A percentile compares a stretch with the other conserved stretches of the same genome.
These are phyloP conservation scores for Oryza meridionalis DNA, from an alignment of 176 grass and related monocot species.

Conservation along the genomic window DNA sequence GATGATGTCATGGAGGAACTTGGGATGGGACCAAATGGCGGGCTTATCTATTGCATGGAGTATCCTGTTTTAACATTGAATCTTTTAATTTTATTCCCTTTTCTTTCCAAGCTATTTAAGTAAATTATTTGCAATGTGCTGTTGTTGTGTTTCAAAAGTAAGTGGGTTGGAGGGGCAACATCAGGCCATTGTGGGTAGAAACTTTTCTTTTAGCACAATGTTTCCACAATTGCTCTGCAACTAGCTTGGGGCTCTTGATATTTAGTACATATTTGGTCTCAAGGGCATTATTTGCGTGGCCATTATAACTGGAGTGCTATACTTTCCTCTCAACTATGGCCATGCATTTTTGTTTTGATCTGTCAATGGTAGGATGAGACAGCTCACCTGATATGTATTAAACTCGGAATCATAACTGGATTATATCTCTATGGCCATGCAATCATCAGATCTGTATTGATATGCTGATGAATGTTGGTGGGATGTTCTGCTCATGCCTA, in stretches of 20 bases:
- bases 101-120: neutral
- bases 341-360: neutral
- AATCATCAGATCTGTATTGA: neutral
- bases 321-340: neutral
- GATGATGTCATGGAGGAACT: constrained; percentile 98
- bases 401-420: neutral
- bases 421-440: neutral
- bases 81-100: neutral
- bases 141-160: neutral
- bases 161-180: neutral
- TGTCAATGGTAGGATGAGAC: neutral
- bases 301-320: neutral
- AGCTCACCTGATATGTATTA: neutral
- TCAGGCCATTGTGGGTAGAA: neutral
- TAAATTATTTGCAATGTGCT: neutral
- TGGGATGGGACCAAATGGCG: constrained; percentile 83
- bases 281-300: neutral
- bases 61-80: constrained; percentile 53
- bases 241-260: neutral
- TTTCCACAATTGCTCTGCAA: neutral
- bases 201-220: neutral
- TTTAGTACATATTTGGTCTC: neutral
- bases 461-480: neutral
- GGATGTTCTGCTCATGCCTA: neutral
- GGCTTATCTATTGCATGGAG: constrained; percentile 98